Evolutionary conservation across 495 filamentous ascomycete species (phyloP), one percentile per base, ranked within the genome.

Genomic region (Lindgomyces ingoldianus): DNA sequence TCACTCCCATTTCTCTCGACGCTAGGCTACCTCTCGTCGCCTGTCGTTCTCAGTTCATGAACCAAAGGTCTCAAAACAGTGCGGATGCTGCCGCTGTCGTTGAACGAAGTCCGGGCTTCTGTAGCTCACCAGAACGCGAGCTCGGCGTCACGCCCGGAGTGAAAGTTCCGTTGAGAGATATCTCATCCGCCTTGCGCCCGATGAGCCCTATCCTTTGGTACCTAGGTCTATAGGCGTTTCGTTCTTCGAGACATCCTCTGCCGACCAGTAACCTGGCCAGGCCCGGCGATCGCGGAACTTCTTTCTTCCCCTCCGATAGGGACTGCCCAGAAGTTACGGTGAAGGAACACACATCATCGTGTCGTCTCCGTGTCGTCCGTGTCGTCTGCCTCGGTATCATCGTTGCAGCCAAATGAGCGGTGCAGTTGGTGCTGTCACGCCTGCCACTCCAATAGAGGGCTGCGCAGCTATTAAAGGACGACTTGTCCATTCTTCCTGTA

Each of bases 341-440:
- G 33, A 39, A 14, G 6, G 33, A 14, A 39, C 33, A 14, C 14
- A 39, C 33, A 39, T 6, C 33, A 39, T 39, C 6, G 44, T 4
- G 33, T 14, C 33, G 33, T 39, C 33, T 39, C 33, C 33, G 33
- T 14, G 33, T 39, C 33, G 33, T 39, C 33, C 33, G n/a, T n/a
- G n/a, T n/a, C n/a, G 59, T 62, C 47, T 60, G 16, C 36, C 49
- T 26, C 25, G 45, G 26, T 53, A 8, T 46, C 58, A 33, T 54
- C 47, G 4, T 18, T 19, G 30, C 18, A 2, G 46, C 59, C 48
- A 53, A 53, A 53, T 51, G 57, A 49, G 57, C 45, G 25, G 11
- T 46, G 59, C 59, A 45, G 48, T 33, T 39, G 54, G 49, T 60
- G 55, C 47, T 47, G 47, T 4, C 18, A 12, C 39, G 27, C 1